Base-by-base conservation (phyloP, 2,329 filamentous ascomycete species). In the Ophiosphaerella korrae region DNA sequence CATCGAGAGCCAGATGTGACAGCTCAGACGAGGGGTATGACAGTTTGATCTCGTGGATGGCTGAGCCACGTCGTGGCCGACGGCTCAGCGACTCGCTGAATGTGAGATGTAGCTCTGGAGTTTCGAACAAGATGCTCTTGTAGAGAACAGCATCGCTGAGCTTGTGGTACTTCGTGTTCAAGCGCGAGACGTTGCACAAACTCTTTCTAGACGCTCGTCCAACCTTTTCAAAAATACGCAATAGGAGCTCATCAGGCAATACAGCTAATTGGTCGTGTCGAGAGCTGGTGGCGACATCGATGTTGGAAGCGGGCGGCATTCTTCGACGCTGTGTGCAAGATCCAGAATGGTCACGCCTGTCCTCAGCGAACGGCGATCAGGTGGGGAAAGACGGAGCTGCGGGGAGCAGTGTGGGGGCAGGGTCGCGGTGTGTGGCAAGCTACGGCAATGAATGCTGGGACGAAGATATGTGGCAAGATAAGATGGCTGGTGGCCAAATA, bases 41-140 rank as follows among this genome's bases (percentile, higher is more conserved):
- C 9, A 69, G 54, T 42, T 64, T 66, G 48, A 70, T 55, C 52
- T 70, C 67, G 50, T 64, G 55, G 40, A 70, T 70, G 14, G 66
- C 58, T 7, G 67, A 70, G n/a, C 67, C 67, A 12, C 67, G 64
- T 23, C 67, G 62, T 6, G 67, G 66, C 13, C 67, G 58, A 12
- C 66, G 65, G 8, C 65, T 55, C 7, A 70, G 50, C 4, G 67
- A 70, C 38, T 70, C 67, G 52, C 65, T 69, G 60, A 70, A 70
- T 7, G 63, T 68, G 18, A 70, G 65, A 45, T 70, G 67, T 2
- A 69, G 45, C 26, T 70, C 66, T 23, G 67, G 67, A 5, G 61
- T 66, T 9, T 68, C 58, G 57, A 70, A 70, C 5, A 67, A 48
- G 13, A 70, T 65, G 41, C 64, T 67, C 34, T 69, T 68, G 55